Evolutionary conservation across 2,329 filamentous ascomycete species (phyloP), one percentile per base, ranked within the genome.

Genomic region (Colletotrichum destructivum): DNA sequence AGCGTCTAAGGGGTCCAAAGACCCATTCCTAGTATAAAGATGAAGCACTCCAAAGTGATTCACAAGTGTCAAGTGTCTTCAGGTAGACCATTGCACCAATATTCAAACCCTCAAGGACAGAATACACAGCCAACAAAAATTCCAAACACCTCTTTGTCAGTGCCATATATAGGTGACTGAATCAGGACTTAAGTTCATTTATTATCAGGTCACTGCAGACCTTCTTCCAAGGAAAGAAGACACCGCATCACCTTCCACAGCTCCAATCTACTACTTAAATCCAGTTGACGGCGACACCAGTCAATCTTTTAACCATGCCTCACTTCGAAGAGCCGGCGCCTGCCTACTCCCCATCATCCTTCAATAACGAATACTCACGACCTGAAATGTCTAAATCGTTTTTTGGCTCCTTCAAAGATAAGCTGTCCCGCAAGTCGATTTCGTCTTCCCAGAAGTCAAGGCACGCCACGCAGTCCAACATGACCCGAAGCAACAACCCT

Each of bases 381-480:
- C 7, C n/a, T 4, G 59, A 52, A 12, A 71, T 62, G 61, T 74
- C 72, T 66, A 77, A 74, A 65, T 77, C 77, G 44, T 72, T 82
- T 54, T 78, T 82, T 56, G 77, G 76, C 59, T 75, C 74, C 38
- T 42, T 84, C 66, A 83, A 78, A 73, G 78, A 78, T 70, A 84
- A 80, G 74, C 60, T 84, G 31, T 78, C 77, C 23, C 77, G 75
- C 72, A 80, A 76, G 44, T 69, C 62, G 8, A 49, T 65, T 59
- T 71, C 66, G 42, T 73, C 73, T 42, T 73, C 73, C 21, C 66
- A 70, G 31, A 61, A 46, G 21, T 54, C 44, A 13, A 56, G 38
- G 46, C 59, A 65, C n/a, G 15, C 56, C 40, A n/a, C 52, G 21
- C 68, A 62, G 15, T 62, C 67, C 64, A 74, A 55, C 66, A 76